Evolutionary conservation across 2,329 filamentous ascomycete species (phyloP).

Genomic region (Cytospora chrysosperma): DNA sequence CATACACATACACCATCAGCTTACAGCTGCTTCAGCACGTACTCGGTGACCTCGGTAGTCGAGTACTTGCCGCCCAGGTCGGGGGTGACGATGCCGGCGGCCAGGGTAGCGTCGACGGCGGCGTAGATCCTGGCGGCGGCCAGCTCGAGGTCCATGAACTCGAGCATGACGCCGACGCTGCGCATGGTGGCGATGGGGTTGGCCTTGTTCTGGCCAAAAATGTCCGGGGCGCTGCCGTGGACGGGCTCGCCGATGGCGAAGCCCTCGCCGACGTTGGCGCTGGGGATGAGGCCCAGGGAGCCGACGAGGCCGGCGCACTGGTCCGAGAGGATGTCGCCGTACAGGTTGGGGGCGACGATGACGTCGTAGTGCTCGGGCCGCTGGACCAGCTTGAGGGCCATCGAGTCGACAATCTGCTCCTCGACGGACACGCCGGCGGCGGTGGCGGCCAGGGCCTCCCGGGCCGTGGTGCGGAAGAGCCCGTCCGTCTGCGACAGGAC

Average conservation of each 20-base stretch:
- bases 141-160: constrained; percentile 84
- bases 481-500: constrained; percentile 96
- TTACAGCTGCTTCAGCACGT: constrained; percentile 81
- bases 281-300: constrained; percentile 86
- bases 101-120: constrained; percentile 87
- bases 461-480: constrained; percentile 81
- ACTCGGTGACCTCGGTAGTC: constrained; percentile 82
- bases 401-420: constrained; percentile 98
- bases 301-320: constrained; percentile 93
- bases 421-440: constrained; percentile 65
- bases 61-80: constrained; percentile 86
- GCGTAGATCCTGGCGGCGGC: constrained; percentile 88
- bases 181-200: constrained; percentile 95
- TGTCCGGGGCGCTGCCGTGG: constrained; percentile 94
- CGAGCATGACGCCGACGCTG: constrained; percentile 90
- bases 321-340: constrained; percentile 95
- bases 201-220: constrained; percentile 86
- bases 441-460: constrained; percentile 65
- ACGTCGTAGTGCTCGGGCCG: constrained; percentile 95
- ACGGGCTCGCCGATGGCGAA: constrained; percentile 98
- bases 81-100: constrained; percentile 80
- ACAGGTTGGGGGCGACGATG: constrained; percentile 95
- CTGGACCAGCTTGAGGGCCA: constrained; percentile 99
- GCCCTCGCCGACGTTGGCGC: constrained; percentile 88
- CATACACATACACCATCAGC: background rate